Percentiles rank a stretch among this genome's conserved stretches.
These are phyloP conservation scores for Citrus cavaleriei DNA, from an alignment of 345 rosid genomes.

Conservation along the genomic window DNA sequence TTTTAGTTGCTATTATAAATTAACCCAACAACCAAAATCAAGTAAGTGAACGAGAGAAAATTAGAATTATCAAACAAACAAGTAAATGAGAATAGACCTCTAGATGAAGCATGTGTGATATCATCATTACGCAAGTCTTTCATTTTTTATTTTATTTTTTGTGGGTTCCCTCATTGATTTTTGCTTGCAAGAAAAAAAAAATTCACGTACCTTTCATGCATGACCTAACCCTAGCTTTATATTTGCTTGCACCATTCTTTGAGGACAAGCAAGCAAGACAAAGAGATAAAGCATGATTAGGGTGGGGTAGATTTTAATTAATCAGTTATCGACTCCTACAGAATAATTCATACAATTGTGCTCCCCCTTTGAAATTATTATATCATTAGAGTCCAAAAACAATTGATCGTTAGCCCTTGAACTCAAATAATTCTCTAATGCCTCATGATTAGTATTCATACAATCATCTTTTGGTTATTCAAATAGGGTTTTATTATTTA, in stretches of 20 bases:
- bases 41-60: background rate
- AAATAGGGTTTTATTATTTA: too few species aligned
- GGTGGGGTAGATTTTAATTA: background rate
- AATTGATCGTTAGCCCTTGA: too few species aligned
- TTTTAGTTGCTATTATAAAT: background rate
- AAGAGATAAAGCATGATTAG: background rate
- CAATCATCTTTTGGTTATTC: background rate
- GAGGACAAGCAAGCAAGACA: background rate
- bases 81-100: background rate
- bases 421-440: background rate
- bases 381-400: too few species aligned
- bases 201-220: constrained; percentile 17
- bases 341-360: too few species aligned
- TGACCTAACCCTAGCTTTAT: background rate
- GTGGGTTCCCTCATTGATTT: background rate
- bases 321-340: too few species aligned
- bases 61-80: background rate
- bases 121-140: background rate
- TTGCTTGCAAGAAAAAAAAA: constrained; percentile 23
- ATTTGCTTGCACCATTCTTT: background rate
- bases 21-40: background rate
- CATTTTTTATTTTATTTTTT: background rate
- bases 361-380: too few species aligned
- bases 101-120: background rate
- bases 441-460: background rate